Evolutionary conservation across 2,329 filamentous ascomycete species (phyloP).

Genomic region (Paecilomyces sp.): DNA sequence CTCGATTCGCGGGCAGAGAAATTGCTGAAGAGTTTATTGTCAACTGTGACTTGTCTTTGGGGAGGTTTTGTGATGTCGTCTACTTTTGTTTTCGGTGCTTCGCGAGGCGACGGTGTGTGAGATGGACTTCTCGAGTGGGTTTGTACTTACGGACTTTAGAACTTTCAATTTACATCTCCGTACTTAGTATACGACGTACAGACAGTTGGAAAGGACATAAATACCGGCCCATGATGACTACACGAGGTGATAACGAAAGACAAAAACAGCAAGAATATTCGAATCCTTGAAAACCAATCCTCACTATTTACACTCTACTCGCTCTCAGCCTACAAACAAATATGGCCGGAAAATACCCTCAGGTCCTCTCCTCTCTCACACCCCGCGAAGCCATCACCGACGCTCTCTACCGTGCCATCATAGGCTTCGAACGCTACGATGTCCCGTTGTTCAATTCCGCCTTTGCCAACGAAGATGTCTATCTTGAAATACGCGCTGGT

Average conservation of each 20-base stretch:
- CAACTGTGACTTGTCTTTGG: too few relatives aligned
- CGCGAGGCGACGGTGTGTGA: too few relatives aligned
- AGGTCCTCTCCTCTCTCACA: constrained; percentile 8
- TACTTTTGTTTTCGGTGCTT: too few relatives aligned
- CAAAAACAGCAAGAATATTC: too few relatives aligned
- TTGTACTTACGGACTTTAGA: too few relatives aligned
- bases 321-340: background rate
- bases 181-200: too few relatives aligned
- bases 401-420: constrained; percentile 14
- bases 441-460: constrained; percentile 14
- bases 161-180: too few relatives aligned
- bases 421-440: constrained; percentile 15
- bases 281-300: too few relatives aligned
- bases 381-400: constrained; percentile 18
- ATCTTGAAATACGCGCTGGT: background rate
- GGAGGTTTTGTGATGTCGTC: too few relatives aligned
- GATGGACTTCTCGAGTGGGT: too few relatives aligned
- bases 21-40: too few relatives aligned
- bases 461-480: constrained; percentile 8
- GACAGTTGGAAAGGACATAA: background rate
- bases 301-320: background rate
- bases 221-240: background rate
- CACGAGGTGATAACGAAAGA: background rate
- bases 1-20: too few relatives aligned
- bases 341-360: background rate